Evolutionary conservation across 2,329 filamentous ascomycete genomes (phyloP), one percentile per base, ranked within the genome.

Genomic region (Aspergillus phoenicis): DNA sequence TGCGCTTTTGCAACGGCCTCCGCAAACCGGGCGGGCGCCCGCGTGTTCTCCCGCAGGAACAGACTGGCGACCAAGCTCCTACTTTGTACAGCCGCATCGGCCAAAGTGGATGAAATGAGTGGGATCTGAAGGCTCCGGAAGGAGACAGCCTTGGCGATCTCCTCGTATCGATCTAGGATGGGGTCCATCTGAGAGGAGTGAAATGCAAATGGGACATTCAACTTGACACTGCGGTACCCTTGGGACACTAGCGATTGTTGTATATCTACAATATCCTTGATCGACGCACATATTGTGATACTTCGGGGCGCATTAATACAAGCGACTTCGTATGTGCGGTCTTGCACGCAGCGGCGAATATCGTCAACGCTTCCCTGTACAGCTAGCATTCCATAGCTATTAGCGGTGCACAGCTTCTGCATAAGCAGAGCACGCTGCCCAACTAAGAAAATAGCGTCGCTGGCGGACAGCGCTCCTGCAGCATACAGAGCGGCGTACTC

Each of bases 381-480:
- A 93, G 65, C 85, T 84, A 26, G 24, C 24, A 26, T 26, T 26
- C 24, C 24, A 26, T 26, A 26, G 24, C 24, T 26, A 6, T 26
- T 26, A 26, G 24, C 24, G 4, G 24, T 26, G 24, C 24, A 26
- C 3, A 26, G 24, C 57, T 85, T 79, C 48, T 87, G 83, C 3
- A 93, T 80, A 5, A 93, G 80, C 68, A 85, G 79, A 5, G 91
- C 91, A 60, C 91, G 85, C 52, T 80, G 73, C 36, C 90, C 90
- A 24, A 93, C 89, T 2, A 93, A 81, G 66, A 87, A 88, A 58
- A 94, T 65, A 0, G 70, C 65, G 58, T 78, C 77, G n/a, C 48
- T 67, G 1, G 64, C 70, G 15, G 74, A 73, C 3, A 78, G 59
- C 2, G 77, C 72, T 3, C 73, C 76, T 2, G 75, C 70, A 8